phyloP scores from a whole-genome alignment of 1,139 yeast species.

The Geotrichum fermentans region DNA sequence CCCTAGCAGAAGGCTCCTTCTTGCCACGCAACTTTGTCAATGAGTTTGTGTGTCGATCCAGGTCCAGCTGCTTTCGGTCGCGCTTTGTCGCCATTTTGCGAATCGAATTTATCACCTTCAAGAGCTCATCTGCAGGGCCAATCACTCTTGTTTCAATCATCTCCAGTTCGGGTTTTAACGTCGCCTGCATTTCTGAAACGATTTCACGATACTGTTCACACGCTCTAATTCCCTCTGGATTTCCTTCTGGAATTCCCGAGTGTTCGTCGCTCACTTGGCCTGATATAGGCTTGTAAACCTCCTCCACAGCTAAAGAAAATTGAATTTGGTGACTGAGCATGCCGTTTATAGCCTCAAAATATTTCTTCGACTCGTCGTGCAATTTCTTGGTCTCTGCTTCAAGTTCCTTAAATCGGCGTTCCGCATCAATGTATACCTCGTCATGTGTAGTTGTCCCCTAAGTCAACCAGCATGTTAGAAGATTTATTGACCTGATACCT shows the following conservation, averaged over 20 bases:
- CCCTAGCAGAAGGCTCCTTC: constrained; percentile 77
- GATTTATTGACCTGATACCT: not conserved
- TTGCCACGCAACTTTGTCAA: constrained; percentile 70
- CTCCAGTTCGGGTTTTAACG: constrained; percentile 86
- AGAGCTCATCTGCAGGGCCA: constrained; percentile 83
- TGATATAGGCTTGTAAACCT: constrained; percentile 89
- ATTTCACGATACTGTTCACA: constrained; percentile 85
- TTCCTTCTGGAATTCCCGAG: constrained; percentile 78
- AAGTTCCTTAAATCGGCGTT: constrained; percentile 86
- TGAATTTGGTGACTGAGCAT: constrained; percentile 91
- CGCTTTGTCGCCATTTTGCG: constrained; percentile 92
- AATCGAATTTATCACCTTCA: constrained; percentile 71
- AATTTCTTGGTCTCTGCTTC: constrained; percentile 85
- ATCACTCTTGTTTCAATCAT: constrained; percentile 85
- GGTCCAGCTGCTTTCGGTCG: constrained; percentile 89
- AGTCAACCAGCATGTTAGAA: not conserved
- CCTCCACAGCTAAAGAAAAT: constrained; percentile 89
- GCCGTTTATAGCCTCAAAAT: constrained; percentile 84
- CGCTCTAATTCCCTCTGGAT: constrained; percentile 93
- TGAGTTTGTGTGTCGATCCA: constrained; percentile 75
- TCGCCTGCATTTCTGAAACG: constrained; percentile 76
- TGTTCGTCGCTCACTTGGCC: constrained; percentile 89
- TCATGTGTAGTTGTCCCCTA: constrained; percentile 77
- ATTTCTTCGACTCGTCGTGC: constrained; percentile 83
- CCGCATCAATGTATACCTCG: constrained; percentile 90